Base-by-base conservation (phyloP, 768 basidiomycete genomes). In the Lentinula guzmanii region DNA sequence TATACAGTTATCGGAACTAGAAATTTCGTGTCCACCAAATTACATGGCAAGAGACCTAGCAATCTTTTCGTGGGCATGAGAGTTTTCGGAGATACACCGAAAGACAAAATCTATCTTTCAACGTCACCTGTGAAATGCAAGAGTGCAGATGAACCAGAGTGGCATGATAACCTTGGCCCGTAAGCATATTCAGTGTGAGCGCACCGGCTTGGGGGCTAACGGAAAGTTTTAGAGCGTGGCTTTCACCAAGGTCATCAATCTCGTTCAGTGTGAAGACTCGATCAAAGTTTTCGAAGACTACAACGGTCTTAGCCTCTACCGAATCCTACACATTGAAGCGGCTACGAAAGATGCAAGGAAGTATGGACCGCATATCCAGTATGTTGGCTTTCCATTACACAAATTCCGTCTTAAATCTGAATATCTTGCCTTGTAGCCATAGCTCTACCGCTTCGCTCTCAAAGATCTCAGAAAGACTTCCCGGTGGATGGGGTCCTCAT, bases 151-250 rank as follows among this genome's bases (percentile, higher is more conserved):
- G 58, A 59, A 46, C 58, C 46, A 46, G 58, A 59, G 37, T 59
- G 58, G 58, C 50, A 28, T 59, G 58, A 59, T 41, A 59, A 59
- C 18, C 58, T 59, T 28, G 58, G 58, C 10, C 58, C 58, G 58
- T 59, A n/a, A 46, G 58, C 46, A 9, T 42, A 15, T 10, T n/a
- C 37, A 39, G 3, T 2, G 10, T 34, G 18, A n/a, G 28, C 13
- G 9, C 5, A 18, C 9, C 15, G 52, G 10, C 4, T 15, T 41
- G 21, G 35, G 55, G 42, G 33, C 24, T 31, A 43, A 58, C 24
- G 11, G 11, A 31, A 13, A 7, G 2, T 18, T 35, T 7, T 28
- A 59, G 58, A 39, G 16, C 50, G 31, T 59, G 58, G 58, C 43
- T 59, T 34, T 37, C 58, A 34, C 58, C 58, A 21, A 33, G 11